Conservation (phyloP, 2,329 filamentous ascomycete genomes). For the Torrubiella hemipterigena region DNA sequence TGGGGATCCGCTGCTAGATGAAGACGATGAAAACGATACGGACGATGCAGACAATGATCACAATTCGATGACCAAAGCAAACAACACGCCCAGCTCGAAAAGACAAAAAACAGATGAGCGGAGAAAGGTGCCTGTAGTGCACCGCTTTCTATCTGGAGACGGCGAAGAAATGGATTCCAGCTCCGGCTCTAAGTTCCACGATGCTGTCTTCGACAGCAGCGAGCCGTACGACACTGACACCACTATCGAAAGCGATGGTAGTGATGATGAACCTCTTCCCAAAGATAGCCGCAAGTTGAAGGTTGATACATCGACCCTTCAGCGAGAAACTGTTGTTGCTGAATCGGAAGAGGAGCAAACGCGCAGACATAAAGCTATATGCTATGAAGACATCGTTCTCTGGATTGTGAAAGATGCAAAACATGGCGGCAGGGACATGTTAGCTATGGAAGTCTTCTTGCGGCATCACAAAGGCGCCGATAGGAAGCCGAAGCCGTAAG, state of each 20-base stretch:
- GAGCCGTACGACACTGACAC: too few relatives aligned
- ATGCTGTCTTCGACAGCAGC: background rate
- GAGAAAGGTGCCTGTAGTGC: background rate
- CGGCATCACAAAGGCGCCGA: constrained; percentile 6
- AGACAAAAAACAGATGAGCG: background rate
- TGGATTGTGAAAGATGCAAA: constrained; percentile 6
- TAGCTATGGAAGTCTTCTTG: constrained; percentile 7
- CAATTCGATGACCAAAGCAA: too few relatives aligned
- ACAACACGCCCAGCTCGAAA: background rate
- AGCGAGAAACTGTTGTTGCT: background rate
- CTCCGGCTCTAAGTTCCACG: background rate
- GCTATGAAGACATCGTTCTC: constrained; percentile 6
- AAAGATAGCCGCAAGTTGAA: too few relatives aligned
- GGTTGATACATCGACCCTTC: too few relatives aligned
- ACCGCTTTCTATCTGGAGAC: background rate
- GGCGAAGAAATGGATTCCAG: constrained; percentile 1
- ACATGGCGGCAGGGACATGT: constrained; percentile 4
- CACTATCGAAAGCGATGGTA: background rate
- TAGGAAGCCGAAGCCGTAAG: constrained; percentile 5
- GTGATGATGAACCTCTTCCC: too few relatives aligned
- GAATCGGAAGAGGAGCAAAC: background rate
- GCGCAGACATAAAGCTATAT: constrained; percentile 5
- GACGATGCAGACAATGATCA: background rate
- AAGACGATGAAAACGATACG: constrained; percentile 3
- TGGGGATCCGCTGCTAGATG: constrained; percentile 11